Base-by-base conservation (phyloP, 2,329 filamentous ascomycete species). In the Incumbomyces delicatus region DNA sequence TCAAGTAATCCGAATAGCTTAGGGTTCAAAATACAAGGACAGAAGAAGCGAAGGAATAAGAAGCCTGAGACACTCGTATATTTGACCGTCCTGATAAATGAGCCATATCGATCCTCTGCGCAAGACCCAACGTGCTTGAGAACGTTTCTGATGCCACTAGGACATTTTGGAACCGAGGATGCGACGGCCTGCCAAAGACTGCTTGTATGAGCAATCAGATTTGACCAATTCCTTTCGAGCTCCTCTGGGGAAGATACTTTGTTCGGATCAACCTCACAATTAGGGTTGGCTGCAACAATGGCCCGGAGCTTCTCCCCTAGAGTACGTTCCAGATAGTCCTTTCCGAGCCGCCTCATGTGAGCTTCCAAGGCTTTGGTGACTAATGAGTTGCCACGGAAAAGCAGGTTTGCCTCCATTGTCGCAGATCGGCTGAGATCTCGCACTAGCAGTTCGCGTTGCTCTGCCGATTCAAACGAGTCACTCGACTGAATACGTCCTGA, bases 41-140 rank as follows among this genome's bases (percentile, higher is more conserved):
- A 95, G 60, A 96, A 92, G 70, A 95, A 95, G 4, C 90, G 83
- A 50, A 96, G 73, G 63, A 96, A 96, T 11, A 96, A 68, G 60
- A 96, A 96, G 0, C 90, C 90, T 37, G 88, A 95, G 1, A 96
- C 88, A 61, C 88, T 94, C 44, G 89, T 95, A 62, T 95, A 96
- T 38, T 83, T 80, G 32, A 95, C 88, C 1, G 85, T 90, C 22
- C 88, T 81, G 35, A 95, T 70, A 58, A 94, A 95, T 62, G 94
- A 87, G 22, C 90, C 90, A 62, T 95, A 96, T 14, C 89, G 83
- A 62, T 95, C 89, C 57, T 95, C 90, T 13, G 90, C 89, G 49
- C 94, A 94, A 6, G 88, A 87, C 44, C 87, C 78, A 43, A 96
- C 85, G 57, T 95, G 94, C 59, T 94, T 85, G 58, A 96, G 83